These are phyloP conservation scores for Chlorella sp. DNA, from an alignment of 139 green algal species.

Conservation along the genomic window DNA sequence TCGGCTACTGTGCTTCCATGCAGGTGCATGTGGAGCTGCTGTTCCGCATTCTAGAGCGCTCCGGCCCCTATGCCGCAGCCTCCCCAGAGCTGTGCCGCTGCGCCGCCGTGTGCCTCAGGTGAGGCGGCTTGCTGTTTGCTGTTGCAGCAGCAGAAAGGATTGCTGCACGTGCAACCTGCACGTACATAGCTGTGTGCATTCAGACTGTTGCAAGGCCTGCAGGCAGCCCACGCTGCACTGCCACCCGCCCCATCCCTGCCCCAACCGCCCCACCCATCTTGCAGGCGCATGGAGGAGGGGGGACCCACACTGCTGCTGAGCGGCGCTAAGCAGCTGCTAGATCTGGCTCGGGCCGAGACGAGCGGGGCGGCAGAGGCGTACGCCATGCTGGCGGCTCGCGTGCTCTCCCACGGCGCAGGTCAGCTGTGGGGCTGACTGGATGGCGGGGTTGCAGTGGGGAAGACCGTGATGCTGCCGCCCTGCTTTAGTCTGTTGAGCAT, in stretches of 20 bases:
- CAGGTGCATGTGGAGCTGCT: constrained; percentile 23
- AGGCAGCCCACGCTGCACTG: too few relatives aligned
- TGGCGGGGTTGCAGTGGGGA: too few relatives aligned
- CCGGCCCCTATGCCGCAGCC: neutral
- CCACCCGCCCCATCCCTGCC: too few relatives aligned
- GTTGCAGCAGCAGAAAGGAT: neutral
- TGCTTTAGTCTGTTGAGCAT: too few relatives aligned
- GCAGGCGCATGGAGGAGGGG: constrained; percentile 22
- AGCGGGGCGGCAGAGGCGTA: constrained; percentile 11
- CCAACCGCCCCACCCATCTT: too few relatives aligned
- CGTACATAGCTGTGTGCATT: too few relatives aligned
- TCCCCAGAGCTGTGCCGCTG: constrained; percentile 14
- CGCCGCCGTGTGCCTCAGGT: constrained; percentile 14
- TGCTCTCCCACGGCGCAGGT: constrained; percentile 17
- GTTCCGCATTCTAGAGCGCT: constrained; percentile 14
- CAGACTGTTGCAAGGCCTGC: too few relatives aligned
- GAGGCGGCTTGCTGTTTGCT: neutral
- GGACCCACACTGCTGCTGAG: constrained; percentile 26
- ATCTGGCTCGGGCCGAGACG: constrained; percentile 13
- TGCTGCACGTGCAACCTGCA: too few relatives aligned
- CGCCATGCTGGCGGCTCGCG: constrained; percentile 11
- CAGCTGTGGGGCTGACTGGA: too few relatives aligned
- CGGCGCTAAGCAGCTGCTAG: constrained; percentile 29
- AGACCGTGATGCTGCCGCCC: too few relatives aligned
- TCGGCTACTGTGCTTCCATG: too few relatives aligned